Evolutionary conservation across 2,329 filamentous ascomycete species (phyloP), one percentile per base, ranked within the genome.

Genomic region (Mycocentrospora acerina): DNA sequence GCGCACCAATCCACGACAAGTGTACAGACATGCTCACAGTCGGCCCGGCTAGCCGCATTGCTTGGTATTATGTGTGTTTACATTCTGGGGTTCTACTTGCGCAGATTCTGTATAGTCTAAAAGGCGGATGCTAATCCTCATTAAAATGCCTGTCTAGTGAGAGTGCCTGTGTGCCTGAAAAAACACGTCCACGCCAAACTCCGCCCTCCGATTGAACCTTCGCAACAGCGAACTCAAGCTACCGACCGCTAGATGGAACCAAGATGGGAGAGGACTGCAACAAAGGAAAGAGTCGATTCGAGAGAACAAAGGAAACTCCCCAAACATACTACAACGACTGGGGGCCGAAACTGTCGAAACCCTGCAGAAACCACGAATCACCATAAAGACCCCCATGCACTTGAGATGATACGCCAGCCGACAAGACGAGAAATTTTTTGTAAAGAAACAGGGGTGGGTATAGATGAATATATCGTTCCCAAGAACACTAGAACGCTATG

Each of bases 81-180:
- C 35, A 56, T 61, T 62, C 55, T 60, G 49, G 40, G n/a, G 47
- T 48, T 56, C 55, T 53, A 58, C 55, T 55, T 46, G 55, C 51
- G 58, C 57, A 58, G 51, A 52, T 44, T 26, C 50, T 47, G 48
- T 58, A 46, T 59, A 66, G 55, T 67, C 63, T 67, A 67, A 48
- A 47, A 36, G 40, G 59, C 54, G 62, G 62, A 67, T 62, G 39
- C 55, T 53, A 42, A 60, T 64, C 62, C 62, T 64, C 66, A 60
- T 66, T 67, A 66, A 67, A 66, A 51, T 66, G 60, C 62, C 64
- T 60, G 62, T 66, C 62, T 67, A 66, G 48, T 45, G 45, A 55
- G 54, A 60, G 38, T 61, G 53, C 51, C 48, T 48, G 49, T 55
- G 51, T 55, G 50, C 42, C 55, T 45, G 44, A 46, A 51, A 52